Conservation (phyloP, 441 rosid genomes). For the Croton laevigatus region DNA sequence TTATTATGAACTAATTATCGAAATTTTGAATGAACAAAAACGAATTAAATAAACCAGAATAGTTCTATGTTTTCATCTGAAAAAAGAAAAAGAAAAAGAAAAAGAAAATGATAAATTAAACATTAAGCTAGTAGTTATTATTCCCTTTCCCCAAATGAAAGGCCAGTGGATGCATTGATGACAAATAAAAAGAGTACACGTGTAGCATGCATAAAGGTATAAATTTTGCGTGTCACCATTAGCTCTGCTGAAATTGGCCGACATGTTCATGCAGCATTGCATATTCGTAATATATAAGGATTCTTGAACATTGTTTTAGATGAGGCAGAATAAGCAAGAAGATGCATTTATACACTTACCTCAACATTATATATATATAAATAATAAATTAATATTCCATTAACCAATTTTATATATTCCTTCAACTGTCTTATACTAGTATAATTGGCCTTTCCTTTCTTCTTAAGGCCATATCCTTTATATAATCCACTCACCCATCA, state of each 20-base stretch:
- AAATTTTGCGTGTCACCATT: constrained; percentile 3
- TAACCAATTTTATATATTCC: background rate
- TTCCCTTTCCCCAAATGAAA: too few species aligned
- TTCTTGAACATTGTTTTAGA: constrained; percentile 11
- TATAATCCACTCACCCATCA: background rate
- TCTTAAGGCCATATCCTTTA: constrained; percentile 22
- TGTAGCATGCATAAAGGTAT: background rate
- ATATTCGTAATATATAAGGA: constrained; percentile 16
- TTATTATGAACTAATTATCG: too few species aligned
- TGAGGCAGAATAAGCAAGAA: constrained; percentile 17
- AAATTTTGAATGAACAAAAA: too few species aligned
- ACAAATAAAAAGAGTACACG: background rate
- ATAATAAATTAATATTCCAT: constrained; percentile 15
- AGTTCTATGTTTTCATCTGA: too few species aligned
- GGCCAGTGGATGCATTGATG: background rate
- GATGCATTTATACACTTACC: background rate
- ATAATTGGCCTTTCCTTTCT: constrained; percentile 21
- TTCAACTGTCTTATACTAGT: background rate
- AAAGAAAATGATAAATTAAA: too few species aligned
- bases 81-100: too few species aligned
- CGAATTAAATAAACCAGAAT: too few species aligned
- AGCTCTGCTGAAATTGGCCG: constrained; percentile 21
- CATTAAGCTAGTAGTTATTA: too few species aligned
- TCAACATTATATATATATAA: too few species aligned
- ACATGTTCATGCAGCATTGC: constrained; percentile 24